These are phyloP conservation scores for Botryotinia narcissicola DNA, from an alignment of 2,329 filamentous ascomycete species.

Conservation along the genomic window DNA sequence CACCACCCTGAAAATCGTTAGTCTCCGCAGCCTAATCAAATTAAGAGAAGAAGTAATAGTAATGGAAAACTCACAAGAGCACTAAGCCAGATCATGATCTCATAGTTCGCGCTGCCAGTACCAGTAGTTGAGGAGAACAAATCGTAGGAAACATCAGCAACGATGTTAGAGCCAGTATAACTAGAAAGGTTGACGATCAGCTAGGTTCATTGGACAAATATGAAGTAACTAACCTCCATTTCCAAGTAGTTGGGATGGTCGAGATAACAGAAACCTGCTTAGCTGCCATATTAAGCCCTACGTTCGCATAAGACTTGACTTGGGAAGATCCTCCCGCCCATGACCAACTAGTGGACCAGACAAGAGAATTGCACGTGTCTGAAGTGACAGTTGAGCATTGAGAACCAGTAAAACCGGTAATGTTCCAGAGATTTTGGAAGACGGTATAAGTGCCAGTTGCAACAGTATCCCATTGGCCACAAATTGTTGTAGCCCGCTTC, in stretches of 20 bases:
- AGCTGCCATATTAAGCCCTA: conserved; percentile 41
- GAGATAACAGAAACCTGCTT: conserved; percentile 41
- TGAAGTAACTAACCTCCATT: conserved; percentile 40
- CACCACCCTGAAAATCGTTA: conserved; percentile 43
- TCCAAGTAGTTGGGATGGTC: conserved; percentile 42
- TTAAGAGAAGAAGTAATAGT: background rate
- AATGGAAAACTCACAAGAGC: conserved; percentile 40
- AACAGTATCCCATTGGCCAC: conserved; percentile 32
- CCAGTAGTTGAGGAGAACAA: conserved; percentile 54
- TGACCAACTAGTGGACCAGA: conserved; percentile 43
- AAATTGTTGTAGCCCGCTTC: conserved; percentile 38
- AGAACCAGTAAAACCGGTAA: conserved; percentile 4
- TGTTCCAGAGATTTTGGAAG: conserved; percentile 40
- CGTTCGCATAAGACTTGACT: conserved; percentile 47
- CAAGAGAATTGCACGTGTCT: conserved; percentile 36
- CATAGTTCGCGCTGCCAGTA: conserved; percentile 52
- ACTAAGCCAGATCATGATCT: conserved; percentile 65
- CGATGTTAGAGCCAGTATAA: conserved; percentile 49
- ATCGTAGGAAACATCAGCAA: conserved; percentile 61
- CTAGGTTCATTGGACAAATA: background rate
- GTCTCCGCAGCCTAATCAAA: background rate
- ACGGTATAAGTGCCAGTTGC: conserved; percentile 40
- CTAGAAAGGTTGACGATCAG: conserved; percentile 24
- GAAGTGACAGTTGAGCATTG: conserved; percentile 44
- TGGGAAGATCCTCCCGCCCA: conserved; percentile 41